Evolutionary conservation across 2,329 filamentous ascomycete species (phyloP).

Genomic region (Lecanoromycetidae sp.): DNA sequence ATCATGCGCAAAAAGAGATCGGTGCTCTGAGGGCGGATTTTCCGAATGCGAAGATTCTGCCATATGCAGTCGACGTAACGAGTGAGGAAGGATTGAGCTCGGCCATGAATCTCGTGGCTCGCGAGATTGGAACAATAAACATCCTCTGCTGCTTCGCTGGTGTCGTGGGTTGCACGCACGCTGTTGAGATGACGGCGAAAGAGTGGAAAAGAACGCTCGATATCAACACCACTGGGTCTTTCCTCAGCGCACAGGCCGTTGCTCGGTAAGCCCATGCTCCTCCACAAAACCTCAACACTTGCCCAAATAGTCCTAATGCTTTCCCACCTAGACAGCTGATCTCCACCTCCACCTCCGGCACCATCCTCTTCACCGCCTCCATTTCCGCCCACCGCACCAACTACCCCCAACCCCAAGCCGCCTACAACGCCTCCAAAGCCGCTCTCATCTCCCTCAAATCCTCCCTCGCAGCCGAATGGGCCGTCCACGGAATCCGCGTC

Average conservation of each 20-base stretch:
- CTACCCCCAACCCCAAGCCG: slow-evolving; percentile 58
- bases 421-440: slow-evolving; percentile 63
- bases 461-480: slow-evolving; percentile 62
- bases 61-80: slow-evolving; percentile 48
- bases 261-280: slow-evolving; percentile 46
- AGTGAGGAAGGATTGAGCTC: slow-evolving; percentile 36
- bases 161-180: slow-evolving; percentile 50
- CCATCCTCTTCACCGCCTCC: slow-evolving; percentile 54
- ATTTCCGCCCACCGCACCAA: slow-evolving; percentile 60
- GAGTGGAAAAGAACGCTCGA: slow-evolving; percentile 55
- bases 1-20: slow-evolving; percentile 33
- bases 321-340: slow-evolving; percentile 37
- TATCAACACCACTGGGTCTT: slow-evolving; percentile 60
- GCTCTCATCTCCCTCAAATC: slow-evolving; percentile 51
- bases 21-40: slow-evolving; percentile 41
- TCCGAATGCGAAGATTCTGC: slow-evolving; percentile 40
- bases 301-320: slow-evolving; percentile 12
- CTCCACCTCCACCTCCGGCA: slow-evolving; percentile 39
- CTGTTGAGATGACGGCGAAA: slow-evolving; percentile 45
- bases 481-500: slow-evolving; percentile 54
- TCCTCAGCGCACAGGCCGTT: slow-evolving; percentile 56
- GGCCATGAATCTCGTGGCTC: slow-evolving; percentile 31
- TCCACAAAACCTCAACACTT: slow-evolving; percentile 45
- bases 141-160: slow-evolving; percentile 56
- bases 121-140: slow-evolving; percentile 40